phyloP scores from a whole-genome alignment of 2,329 filamentous ascomycete species.

The Colletotrichum sp. region DNA sequence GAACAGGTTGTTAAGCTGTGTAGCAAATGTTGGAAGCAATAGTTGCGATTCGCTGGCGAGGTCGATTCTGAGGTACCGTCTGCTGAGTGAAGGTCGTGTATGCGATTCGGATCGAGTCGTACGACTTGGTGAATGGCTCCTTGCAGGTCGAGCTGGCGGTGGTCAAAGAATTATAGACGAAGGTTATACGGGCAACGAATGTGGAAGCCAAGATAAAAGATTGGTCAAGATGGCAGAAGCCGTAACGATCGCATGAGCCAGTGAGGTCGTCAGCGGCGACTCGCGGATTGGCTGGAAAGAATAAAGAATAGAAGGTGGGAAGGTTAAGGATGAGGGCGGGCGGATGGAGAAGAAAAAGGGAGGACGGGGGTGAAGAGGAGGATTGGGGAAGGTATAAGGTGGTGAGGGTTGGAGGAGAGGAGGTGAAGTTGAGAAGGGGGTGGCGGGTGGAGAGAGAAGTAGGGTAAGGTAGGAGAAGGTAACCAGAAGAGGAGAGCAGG shows the following conservation, averaged over 20 bases:
- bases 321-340: slow-evolving; percentile 34
- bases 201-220: slow-evolving; percentile 20
- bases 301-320: slow-evolving; percentile 31
- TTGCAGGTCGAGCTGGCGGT: slow-evolving; percentile 12
- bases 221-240: slow-evolving; percentile 16
- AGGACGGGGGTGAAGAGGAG: slow-evolving; percentile 22
- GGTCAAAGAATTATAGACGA: slow-evolving; percentile 25
- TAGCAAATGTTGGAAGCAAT: background rate
- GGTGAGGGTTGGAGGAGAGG: slow-evolving; percentile 26
- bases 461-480: slow-evolving; percentile 12
- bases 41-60: slow-evolving; percentile 17
- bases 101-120: slow-evolving; percentile 1
- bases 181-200: slow-evolving; percentile 24
- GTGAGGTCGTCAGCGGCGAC: slow-evolving; percentile 17
- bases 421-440: slow-evolving; percentile 18
- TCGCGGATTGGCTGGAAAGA: slow-evolving; percentile 22
- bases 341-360: slow-evolving; percentile 7
- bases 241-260: slow-evolving; percentile 18
- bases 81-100: slow-evolving; percentile 17
- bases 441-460: slow-evolving; percentile 24
- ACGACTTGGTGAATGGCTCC: slow-evolving; percentile 1
- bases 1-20: background rate
- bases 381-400: slow-evolving; percentile 28
- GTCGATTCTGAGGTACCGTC: slow-evolving; percentile 15
- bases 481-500: slow-evolving; percentile 32